Evolutionary conservation across 805 yeast genomes (phyloP), one percentile per base, ranked within the genome.

Genomic region (Candida ascalaphidarum): DNA sequence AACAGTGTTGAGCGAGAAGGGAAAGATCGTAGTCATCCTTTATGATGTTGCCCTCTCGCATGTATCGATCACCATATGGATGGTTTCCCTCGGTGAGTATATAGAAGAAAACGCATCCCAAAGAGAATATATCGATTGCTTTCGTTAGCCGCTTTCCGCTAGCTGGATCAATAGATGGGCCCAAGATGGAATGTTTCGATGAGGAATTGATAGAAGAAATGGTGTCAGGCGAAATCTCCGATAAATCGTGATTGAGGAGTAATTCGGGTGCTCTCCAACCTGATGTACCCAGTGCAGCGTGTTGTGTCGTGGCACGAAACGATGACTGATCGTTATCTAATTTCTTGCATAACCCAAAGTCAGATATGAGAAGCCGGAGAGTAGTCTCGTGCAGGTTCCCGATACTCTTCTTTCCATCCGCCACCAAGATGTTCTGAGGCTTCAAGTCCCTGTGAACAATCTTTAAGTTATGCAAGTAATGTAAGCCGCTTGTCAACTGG

Each of bases 191-290:
- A 23, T 39, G 35, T 5, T 35, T 32, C 7, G 48, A 38, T 8
- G 29, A 29, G 7, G 52, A 40, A 14, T 39, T 36, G 18, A 49
- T 26, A 13, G 59, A 46, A 15, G 60, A 45, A 25, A 56, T 44
- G 4, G 65, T 52, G 21, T 55, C 61, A 0, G 65, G 62, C 1
- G 65, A 55, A 5, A 59, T 56, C 32, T 61, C 65, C 8, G 44
- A 32, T 27, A 58, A 43, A 31, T 59, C 63, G 23, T 55, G 55
- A 9, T 39, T 40, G 14, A 70, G 50, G 21, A 84, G 55, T 19
- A 84, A 52, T 45, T 92, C 98, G 0, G 98, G 98, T 0, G 99
- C 97, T 42, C 96, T 71, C 98, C 98, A 92, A 3, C 99, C 99
- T 3, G 92, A 74, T 0, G 98, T 92, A 2, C 98, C 98, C 35